Conservation (phyloP, 2,329 filamentous ascomycete species). For the Cercospora sp. region DNA sequence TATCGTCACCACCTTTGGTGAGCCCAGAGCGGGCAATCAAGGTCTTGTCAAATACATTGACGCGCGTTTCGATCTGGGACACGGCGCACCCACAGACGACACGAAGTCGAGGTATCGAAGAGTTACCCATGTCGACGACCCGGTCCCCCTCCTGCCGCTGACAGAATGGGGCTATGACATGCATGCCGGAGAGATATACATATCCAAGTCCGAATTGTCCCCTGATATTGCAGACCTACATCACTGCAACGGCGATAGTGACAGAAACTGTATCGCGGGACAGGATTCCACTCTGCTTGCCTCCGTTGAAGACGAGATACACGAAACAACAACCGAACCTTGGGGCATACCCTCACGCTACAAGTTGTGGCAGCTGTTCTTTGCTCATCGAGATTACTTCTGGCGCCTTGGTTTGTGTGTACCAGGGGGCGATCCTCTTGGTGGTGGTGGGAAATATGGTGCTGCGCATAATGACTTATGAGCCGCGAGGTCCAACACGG, state of each 20-base stretch:
- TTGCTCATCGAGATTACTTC: constrained; percentile 95
- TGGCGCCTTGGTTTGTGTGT: constrained; percentile 89
- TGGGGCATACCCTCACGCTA: constrained; percentile 55
- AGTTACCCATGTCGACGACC: constrained; percentile 83
- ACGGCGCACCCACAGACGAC: constrained; percentile 20
- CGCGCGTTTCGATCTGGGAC: constrained; percentile 45
- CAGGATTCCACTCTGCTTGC: constrained; percentile 44
- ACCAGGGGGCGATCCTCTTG: constrained; percentile 50
- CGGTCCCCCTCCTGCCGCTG: constrained; percentile 82
- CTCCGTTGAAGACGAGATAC: constrained; percentile 33
- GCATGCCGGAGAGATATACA: constrained; percentile 86
- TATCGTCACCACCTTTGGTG: constrained; percentile 85
- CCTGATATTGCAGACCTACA: constrained; percentile 68
- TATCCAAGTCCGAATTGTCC: constrained; percentile 68
- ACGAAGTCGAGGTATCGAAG: constrained; percentile 60
- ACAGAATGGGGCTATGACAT: constrained; percentile 83
- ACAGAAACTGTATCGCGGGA: constrained; percentile 69
- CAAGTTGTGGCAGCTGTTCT: constrained; percentile 88
- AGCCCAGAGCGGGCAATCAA: constrained; percentile 66
- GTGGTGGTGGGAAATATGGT: constrained; percentile 31
- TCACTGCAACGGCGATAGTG: constrained; percentile 69
- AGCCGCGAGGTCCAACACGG: neutral
- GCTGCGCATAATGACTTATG: constrained; percentile 32
- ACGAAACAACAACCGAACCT: constrained; percentile 36
- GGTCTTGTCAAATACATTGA: constrained; percentile 57